A percentile compares a stretch with the other conserved stretches of the same genome.
Evolutionary conservation across 306 rosid species (phyloP).

Genomic region (Rosa persica): DNA sequence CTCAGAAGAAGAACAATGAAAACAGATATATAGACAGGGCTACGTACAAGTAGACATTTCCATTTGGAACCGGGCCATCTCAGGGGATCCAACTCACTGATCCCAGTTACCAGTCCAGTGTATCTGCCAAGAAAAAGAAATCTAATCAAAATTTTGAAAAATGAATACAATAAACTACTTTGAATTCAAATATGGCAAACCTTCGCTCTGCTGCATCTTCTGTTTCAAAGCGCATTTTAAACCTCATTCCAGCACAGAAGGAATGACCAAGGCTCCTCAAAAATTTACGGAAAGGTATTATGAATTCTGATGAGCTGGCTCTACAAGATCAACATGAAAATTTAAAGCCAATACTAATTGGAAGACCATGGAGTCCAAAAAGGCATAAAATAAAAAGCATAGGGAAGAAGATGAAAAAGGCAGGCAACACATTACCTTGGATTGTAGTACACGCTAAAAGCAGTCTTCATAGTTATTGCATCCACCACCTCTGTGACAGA

Average conservation of each 20-base stretch:
- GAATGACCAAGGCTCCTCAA: slow-evolving; percentile 61
- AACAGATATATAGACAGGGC: neutral
- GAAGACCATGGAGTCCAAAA: neutral
- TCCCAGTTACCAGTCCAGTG: slow-evolving; percentile 75
- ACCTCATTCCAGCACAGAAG: slow-evolving; percentile 85
- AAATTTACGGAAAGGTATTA: slow-evolving; percentile 66
- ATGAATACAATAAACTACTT: slow-evolving; percentile 7
- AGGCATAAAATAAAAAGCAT: neutral
- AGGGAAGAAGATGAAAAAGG: neutral
- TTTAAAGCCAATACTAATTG: neutral
- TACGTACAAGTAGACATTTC: slow-evolving; percentile 75
- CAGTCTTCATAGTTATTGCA: slow-evolving; percentile 57
- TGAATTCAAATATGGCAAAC: slow-evolving; percentile 35
- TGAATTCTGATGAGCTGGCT: slow-evolving; percentile 76
- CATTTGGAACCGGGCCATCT: slow-evolving; percentile 94
- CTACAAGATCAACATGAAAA: slow-evolving; percentile 37
- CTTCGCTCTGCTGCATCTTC: slow-evolving; percentile 90
- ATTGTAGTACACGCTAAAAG: slow-evolving; percentile 73
- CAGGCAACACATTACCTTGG: slow-evolving; percentile 61
- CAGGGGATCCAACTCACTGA: slow-evolving; percentile 66
- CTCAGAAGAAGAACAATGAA: neutral
- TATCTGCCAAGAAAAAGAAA: slow-evolving; percentile 43
- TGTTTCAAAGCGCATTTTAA: slow-evolving; percentile 81
- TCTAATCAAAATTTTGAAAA: neutral
- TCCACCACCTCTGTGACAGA: slow-evolving; percentile 58